Evolutionary conservation across 257 asterid genomes (phyloP).

Genomic region (Nicotiana sylvestris): DNA sequence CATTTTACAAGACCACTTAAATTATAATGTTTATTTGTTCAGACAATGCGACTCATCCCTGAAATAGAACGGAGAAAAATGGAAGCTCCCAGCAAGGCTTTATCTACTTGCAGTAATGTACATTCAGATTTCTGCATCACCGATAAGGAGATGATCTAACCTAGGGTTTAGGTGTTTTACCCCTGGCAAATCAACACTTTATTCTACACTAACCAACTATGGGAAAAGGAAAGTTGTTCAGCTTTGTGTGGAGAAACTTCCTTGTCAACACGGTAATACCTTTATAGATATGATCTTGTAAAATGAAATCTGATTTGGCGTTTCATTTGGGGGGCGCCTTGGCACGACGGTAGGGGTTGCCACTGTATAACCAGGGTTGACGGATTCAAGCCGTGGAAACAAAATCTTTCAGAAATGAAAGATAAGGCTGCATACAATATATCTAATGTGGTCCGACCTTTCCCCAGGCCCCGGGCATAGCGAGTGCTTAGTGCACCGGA

Average conservation of each 20-base stretch:
- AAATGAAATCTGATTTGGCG: neutral
- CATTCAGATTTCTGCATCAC: neutral
- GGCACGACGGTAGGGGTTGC: no score
- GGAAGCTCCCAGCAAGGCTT: neutral
- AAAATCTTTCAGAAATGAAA: no score
- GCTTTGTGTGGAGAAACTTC: neutral
- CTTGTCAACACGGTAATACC: neutral
- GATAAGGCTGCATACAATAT: neutral
- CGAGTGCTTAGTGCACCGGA: neutral
- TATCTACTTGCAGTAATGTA: neutral
- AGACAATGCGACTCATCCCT: neutral
- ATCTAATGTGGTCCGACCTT: neutral
- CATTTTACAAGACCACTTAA: neutral
- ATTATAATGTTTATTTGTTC: neutral
- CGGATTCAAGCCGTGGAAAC: neutral
- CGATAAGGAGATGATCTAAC: neutral
- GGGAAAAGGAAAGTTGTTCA: neutral
- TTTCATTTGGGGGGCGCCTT: no score
- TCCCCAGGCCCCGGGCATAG: neutral
- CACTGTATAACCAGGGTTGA: neutral
- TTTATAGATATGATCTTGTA: neutral
- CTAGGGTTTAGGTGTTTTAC: neutral
- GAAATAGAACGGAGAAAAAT: neutral
- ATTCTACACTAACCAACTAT: neutral
- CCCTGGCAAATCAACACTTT: neutral